Evolutionary conservation across 179 eudicot species (phyloP).

Genomic region (Silene vulgaris): DNA sequence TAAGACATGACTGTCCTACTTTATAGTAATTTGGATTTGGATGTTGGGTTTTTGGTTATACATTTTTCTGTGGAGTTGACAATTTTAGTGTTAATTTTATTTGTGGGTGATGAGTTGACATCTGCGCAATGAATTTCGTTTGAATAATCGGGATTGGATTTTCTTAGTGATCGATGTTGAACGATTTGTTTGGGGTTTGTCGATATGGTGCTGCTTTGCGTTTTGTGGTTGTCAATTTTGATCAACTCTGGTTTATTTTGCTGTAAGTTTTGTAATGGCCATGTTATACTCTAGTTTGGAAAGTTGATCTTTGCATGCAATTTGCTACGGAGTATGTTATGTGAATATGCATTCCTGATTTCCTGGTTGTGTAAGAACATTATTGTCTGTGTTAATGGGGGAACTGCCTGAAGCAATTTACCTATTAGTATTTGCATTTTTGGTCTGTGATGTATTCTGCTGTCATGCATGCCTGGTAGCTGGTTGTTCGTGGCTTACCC

Average conservation of each 20-base stretch:
- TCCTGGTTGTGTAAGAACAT: not conserved
- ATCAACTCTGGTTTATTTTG: not conserved
- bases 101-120: not conserved
- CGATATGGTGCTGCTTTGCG: not conserved
- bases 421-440: not conserved
- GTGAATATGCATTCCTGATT: not conserved
- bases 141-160: not conserved
- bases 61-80: not conserved
- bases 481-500: not conserved
- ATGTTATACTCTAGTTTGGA: not conserved
- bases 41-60: not conserved
- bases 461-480: not conserved
- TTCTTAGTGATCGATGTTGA: not conserved
- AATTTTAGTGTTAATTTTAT: no score
- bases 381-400: not conserved
- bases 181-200: not conserved
- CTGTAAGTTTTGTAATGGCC: conserved; percentile 9
- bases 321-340: not conserved
- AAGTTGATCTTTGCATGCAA: conserved; percentile 10
- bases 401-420: not conserved
- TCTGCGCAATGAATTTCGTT: not conserved
- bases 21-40: conserved; percentile 3
- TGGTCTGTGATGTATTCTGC: conserved; percentile 2
- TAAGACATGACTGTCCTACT: not conserved
- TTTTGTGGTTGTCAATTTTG: not conserved